Percentiles rank a stretch among this genome's conserved stretches.
Evolutionary conservation across 768 basidiomycete genomes (phyloP).

Genomic region (Panaeolus papilionaceus): DNA sequence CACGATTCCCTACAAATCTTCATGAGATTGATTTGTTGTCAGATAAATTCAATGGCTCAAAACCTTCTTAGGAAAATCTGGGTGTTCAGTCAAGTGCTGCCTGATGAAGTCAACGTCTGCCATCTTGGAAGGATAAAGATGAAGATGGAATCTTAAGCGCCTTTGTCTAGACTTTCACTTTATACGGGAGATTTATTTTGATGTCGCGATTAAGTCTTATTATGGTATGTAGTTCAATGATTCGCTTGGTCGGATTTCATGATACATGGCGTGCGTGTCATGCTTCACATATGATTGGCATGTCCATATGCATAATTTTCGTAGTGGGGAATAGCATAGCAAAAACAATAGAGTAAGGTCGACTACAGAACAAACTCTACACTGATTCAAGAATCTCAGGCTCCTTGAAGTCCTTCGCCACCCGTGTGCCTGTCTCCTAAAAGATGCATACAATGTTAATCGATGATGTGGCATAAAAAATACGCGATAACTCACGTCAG

Average conservation of each 20-base stretch:
- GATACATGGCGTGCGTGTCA: slow-evolving; percentile 4
- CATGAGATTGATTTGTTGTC: slow-evolving; percentile 14
- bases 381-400: slow-evolving; percentile 93
- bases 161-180: slow-evolving; percentile 13
- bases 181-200: background rate
- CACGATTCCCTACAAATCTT: slow-evolving; percentile 70
- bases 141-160: background rate
- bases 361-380: slow-evolving; percentile 57
- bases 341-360: slow-evolving; percentile 33
- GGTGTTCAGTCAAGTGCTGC: slow-evolving; percentile 61
- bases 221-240: slow-evolving; percentile 14
- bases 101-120: slow-evolving; percentile 78
- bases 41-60: background rate
- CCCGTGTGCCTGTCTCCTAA: slow-evolving; percentile 93
- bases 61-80: slow-evolving; percentile 93
- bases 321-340: slow-evolving; percentile 33
- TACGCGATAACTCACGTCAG: slow-evolving; percentile 69
- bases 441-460: slow-evolving; percentile 14
- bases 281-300: slow-evolving; percentile 12
- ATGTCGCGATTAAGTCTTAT: slow-evolving; percentile 12
- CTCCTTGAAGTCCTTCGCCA: slow-evolving; percentile 97
- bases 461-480: slow-evolving; percentile 21
- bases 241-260: slow-evolving; percentile 2
- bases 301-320: slow-evolving; percentile 23
- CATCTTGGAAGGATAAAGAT: slow-evolving; percentile 45